A percentile compares a stretch with the other conserved stretches of the same genome.
Conservation (phyloP, 2,329 filamentous ascomycete species). For the Penicillium sp. region DNA sequence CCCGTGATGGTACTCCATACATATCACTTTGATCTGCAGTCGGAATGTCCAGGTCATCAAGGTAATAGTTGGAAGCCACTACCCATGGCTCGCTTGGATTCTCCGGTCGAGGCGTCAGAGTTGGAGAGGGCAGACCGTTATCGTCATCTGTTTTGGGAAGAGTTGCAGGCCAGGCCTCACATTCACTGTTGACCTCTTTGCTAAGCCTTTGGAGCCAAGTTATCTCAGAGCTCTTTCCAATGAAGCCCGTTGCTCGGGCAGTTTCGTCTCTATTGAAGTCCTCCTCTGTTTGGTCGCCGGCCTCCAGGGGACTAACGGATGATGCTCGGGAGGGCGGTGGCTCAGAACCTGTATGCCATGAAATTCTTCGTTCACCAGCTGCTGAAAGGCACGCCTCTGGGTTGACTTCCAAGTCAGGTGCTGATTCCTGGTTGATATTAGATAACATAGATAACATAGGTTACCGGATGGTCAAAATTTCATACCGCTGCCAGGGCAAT, state of each 20-base stretch:
- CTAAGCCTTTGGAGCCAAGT: slow-evolving; percentile 42
- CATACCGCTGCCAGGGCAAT: slow-evolving; percentile 33
- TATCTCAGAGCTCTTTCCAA: slow-evolving; percentile 46
- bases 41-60: slow-evolving; percentile 41
- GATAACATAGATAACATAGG: slow-evolving; percentile 14
- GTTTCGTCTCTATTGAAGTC: slow-evolving; percentile 41
- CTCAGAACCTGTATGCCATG: slow-evolving; percentile 20
- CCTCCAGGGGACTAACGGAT: slow-evolving; percentile 34
- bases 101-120: slow-evolving; percentile 23
- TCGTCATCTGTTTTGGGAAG: slow-evolving; percentile 16
- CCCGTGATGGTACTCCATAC: slow-evolving; percentile 36
- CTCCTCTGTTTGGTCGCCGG: slow-evolving; percentile 41
- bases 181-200: slow-evolving; percentile 30
- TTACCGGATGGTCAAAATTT: neutral
- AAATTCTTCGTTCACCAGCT: slow-evolving; percentile 17
- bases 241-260: slow-evolving; percentile 41
- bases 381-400: slow-evolving; percentile 12
- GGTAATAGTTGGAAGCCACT: slow-evolving; percentile 36
- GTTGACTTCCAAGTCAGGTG: slow-evolving; percentile 22
- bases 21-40: slow-evolving; percentile 33
- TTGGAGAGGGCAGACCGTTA: slow-evolving; percentile 27
- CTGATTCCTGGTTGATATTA: slow-evolving; percentile 23
- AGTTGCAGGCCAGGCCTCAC: slow-evolving; percentile 16
- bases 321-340: slow-evolving; percentile 20
- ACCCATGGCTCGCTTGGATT: slow-evolving; percentile 23